phyloP scores from a whole-genome alignment of 202 grass and related monocot species.

The Panicum virgatum region DNA sequence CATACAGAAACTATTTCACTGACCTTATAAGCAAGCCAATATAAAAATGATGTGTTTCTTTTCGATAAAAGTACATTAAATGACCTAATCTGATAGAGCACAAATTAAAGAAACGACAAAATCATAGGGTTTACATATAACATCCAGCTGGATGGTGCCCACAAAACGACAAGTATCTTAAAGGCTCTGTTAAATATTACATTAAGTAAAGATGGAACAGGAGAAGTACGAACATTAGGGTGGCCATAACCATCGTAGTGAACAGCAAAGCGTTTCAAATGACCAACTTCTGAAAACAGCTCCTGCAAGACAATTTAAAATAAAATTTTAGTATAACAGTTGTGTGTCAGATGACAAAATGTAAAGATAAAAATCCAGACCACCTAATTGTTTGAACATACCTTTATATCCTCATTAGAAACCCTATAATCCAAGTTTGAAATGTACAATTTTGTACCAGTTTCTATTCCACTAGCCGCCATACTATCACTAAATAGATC shows the following conservation, averaged over 20 bases:
- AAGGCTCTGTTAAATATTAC: neutral
- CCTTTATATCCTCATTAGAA: conserved; percentile 86
- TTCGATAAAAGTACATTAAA: neutral
- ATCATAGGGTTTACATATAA: neutral
- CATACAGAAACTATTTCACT: neutral
- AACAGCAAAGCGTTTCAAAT: conserved; percentile 76
- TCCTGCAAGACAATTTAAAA: conserved; percentile 52
- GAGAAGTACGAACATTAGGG: conserved; percentile 59
- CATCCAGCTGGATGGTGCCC: neutral
- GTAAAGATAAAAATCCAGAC: neutral
- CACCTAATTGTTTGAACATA: conserved; percentile 38
- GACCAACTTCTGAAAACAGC: conserved; percentile 79
- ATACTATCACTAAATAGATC: conserved; percentile 84
- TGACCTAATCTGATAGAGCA: neutral
- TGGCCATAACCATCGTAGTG: conserved; percentile 83
- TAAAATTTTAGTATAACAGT: conserved; percentile 14
- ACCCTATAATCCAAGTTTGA: conserved; percentile 85
- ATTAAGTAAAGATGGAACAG: conserved; percentile 20
- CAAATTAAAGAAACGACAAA: neutral
- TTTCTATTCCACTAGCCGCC: conserved; percentile 71
- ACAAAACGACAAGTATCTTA: neutral
- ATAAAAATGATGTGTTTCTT: neutral
- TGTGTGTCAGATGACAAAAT: neutral
- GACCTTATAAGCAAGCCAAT: neutral
- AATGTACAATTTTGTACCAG: conserved; percentile 90